A percentile compares a stretch with the other conserved stretches of the same genome.
Conservation (phyloP, 2,329 filamentous ascomycete genomes). For the Epichloe festucae region DNA sequence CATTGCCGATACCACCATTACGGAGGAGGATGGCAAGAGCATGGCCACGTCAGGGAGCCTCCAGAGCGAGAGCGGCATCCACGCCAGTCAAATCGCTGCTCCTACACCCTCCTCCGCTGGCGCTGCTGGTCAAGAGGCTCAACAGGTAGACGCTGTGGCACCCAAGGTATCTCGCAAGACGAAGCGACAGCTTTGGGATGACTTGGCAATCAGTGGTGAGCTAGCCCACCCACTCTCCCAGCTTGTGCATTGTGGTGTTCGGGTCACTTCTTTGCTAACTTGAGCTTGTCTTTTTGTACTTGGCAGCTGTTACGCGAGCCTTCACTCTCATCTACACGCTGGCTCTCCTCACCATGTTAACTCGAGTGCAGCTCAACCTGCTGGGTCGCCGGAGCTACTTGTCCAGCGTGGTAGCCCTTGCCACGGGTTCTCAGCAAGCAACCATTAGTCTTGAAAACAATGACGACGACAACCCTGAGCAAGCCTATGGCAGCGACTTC, state of each 20-base stretch:
- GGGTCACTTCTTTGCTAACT: background rate
- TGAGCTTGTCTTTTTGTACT: background rate
- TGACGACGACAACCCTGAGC: conserved; percentile 74
- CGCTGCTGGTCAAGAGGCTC: conserved; percentile 19
- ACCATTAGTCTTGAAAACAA: conserved; percentile 87
- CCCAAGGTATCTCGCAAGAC: conserved; percentile 49
- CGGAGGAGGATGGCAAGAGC: conserved; percentile 74
- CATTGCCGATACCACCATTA: conserved; percentile 56
- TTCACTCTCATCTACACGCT: conserved; percentile 90
- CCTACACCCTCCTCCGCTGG: conserved; percentile 31
- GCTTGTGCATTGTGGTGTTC: too few relatives aligned
- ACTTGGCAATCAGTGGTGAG: conserved; percentile 89
- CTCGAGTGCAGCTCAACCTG: conserved; percentile 90
- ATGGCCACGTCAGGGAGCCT: conserved; percentile 44
- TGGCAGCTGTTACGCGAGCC: conserved; percentile 64
- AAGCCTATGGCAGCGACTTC: conserved; percentile 82
- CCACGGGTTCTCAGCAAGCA: conserved; percentile 58
- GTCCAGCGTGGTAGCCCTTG: conserved; percentile 84
- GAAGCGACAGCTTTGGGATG: conserved; percentile 93
- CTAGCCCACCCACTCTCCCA: conserved; percentile 7
- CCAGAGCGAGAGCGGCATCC: conserved; percentile 70
- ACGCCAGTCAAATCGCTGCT: conserved; percentile 62
- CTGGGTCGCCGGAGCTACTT: conserved; percentile 91
- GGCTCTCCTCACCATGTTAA: conserved; percentile 78
- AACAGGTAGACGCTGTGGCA: conserved; percentile 27